Percentiles rank a stretch among this genome's conserved stretches.
Conservation (phyloP, 495 filamentous ascomycete genomes). For the Penicillium subrubescens region DNA sequence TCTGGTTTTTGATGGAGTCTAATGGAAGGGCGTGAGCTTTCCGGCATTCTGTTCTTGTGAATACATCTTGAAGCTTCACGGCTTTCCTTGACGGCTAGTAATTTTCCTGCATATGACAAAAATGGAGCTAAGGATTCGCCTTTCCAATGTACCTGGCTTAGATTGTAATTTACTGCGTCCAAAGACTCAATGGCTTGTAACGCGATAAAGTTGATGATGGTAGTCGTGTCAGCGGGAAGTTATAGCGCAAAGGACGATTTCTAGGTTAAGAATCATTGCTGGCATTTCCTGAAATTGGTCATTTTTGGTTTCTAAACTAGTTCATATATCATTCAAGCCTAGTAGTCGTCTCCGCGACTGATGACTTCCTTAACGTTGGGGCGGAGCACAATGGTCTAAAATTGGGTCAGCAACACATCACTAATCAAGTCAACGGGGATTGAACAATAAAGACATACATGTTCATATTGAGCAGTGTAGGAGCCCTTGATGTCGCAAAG, state of each 20-base stretch:
- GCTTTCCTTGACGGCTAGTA: not conserved
- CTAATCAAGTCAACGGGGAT: constrained; percentile 4
- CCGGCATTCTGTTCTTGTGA: not conserved
- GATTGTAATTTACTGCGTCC: too few species aligned
- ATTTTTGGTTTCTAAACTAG: constrained; percentile 7
- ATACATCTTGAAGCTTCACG: not conserved
- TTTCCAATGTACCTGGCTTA: too few species aligned
- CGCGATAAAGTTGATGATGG: not conserved
- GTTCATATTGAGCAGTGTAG: constrained; percentile 93
- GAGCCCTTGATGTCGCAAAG: constrained; percentile 91
- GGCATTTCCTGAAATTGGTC: not conserved
- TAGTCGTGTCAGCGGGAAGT: constrained; percentile 6
- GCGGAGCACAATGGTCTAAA: constrained; percentile 80
- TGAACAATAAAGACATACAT: constrained; percentile 55
- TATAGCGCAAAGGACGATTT: not conserved
- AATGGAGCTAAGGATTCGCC: too few species aligned
- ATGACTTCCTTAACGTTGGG: constrained; percentile 92
- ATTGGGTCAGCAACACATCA: not conserved
- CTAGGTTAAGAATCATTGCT: not conserved
- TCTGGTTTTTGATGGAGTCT: constrained; percentile 48
- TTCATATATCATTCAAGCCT: constrained; percentile 21
- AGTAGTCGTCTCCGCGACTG: constrained; percentile 90
- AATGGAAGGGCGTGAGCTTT: not conserved
- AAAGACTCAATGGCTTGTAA: constrained; percentile 4
- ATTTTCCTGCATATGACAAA: too few species aligned